A percentile compares a stretch with the other conserved stretches of the same genome.
Conservation (phyloP, 2,329 filamentous ascomycete genomes). For the Aureobasidium sp. region DNA sequence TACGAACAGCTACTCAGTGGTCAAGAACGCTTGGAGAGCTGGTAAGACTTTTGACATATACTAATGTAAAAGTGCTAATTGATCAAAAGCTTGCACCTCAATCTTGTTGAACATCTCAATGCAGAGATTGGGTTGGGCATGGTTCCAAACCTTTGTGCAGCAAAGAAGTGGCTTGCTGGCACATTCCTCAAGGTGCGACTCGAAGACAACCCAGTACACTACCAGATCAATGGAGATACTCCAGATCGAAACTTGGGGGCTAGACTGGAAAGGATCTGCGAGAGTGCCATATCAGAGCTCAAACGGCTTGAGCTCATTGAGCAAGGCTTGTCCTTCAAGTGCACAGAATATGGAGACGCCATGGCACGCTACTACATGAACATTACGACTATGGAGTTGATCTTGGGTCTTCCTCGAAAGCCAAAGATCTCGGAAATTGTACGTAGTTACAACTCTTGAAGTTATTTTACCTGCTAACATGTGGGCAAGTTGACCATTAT, state of each 20-base stretch:
- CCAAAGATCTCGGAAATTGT: slow-evolving; percentile 61
- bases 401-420: slow-evolving; percentile 52
- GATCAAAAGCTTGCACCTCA: slow-evolving; percentile 55
- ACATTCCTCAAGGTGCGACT: slow-evolving; percentile 74
- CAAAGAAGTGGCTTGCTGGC: slow-evolving; percentile 64
- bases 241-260: slow-evolving; percentile 48
- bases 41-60: slow-evolving; percentile 23
- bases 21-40: slow-evolving; percentile 66
- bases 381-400: slow-evolving; percentile 68
- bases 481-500: slow-evolving; percentile 52
- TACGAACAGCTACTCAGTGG: slow-evolving; percentile 70
- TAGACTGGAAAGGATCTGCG: slow-evolving; percentile 61
- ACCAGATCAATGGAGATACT: slow-evolving; percentile 51
- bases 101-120: slow-evolving; percentile 76
- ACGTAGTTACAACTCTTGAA: slow-evolving; percentile 24
- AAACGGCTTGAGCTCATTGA: slow-evolving; percentile 51
- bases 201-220: slow-evolving; percentile 60
- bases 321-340: slow-evolving; percentile 40
- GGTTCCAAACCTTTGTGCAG: slow-evolving; percentile 54
- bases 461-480: not conserved
- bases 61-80: not conserved
- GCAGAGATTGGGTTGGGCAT: slow-evolving; percentile 73
- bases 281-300: slow-evolving; percentile 57
- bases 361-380: slow-evolving; percentile 79
- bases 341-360: slow-evolving; percentile 64